Evolutionary conservation across 2,329 filamentous ascomycete species (phyloP).

Genomic region (Nakataea oryzae): DNA sequence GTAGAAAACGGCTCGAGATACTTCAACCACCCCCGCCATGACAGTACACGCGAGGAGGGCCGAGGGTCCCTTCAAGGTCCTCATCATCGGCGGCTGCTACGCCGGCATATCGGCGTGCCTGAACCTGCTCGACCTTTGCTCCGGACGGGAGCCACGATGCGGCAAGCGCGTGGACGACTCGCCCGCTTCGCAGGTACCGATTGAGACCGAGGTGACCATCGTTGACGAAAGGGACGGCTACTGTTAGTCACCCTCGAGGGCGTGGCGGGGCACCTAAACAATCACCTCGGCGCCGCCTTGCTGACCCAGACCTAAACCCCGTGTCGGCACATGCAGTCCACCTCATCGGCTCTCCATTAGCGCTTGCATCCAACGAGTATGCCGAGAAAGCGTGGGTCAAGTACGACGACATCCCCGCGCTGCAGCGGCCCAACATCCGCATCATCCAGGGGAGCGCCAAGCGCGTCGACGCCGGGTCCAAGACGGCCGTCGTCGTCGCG

Average conservation of each 20-base stretch:
- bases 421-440: constrained; percentile 51
- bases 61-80: constrained; percentile 36
- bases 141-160: constrained; percentile 42
- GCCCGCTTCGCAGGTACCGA: constrained; percentile 14
- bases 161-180: constrained; percentile 10
- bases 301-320: background rate
- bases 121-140: constrained; percentile 56
- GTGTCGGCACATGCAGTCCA: constrained; percentile 45
- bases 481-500: constrained; percentile 47
- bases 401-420: constrained; percentile 54
- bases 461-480: constrained; percentile 46
- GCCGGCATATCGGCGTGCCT: constrained; percentile 57
- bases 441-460: constrained; percentile 57
- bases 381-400: constrained; percentile 60
- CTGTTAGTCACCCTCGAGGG: constrained; percentile 39
- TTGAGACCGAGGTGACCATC: constrained; percentile 59
- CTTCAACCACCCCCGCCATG: background rate
- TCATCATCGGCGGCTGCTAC: constrained; percentile 64
- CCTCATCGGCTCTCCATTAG: constrained; percentile 65
- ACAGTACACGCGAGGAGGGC: background rate
- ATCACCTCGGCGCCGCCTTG: background rate
- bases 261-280: no score
- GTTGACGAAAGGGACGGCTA: constrained; percentile 77
- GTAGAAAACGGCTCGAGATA: background rate
- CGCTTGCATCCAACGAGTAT: constrained; percentile 52